These are phyloP conservation scores for Rutstroemia sp. DNA, from an alignment of 2,329 filamentous ascomycete genomes.

Conservation along the genomic window DNA sequence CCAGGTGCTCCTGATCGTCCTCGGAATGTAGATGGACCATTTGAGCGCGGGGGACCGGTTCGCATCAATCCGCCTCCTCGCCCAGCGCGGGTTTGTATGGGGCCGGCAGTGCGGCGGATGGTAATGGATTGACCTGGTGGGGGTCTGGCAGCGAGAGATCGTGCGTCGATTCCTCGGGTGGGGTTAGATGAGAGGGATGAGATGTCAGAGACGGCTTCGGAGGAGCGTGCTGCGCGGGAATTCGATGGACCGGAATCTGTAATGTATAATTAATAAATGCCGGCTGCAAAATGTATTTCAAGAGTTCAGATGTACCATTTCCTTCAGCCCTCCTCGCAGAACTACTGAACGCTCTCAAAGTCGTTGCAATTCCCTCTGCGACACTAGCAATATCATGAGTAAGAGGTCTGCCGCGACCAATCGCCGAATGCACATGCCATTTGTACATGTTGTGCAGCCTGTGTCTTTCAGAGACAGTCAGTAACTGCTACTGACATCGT, in stretches of 20 bases:
- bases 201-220: conserved; percentile 23
- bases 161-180: conserved; percentile 26
- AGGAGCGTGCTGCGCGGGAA: conserved; percentile 15
- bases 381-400: conserved; percentile 23
- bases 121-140: conserved; percentile 15
- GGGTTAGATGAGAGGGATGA: conserved; percentile 21
- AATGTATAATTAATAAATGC: neutral
- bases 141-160: conserved; percentile 26
- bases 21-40: conserved; percentile 14
- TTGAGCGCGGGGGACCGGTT: neutral
- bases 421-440: conserved; percentile 29
- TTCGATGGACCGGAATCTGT: neutral
- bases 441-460: conserved; percentile 27
- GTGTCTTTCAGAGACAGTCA: neutral
- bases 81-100: conserved; percentile 4
- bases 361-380: conserved; percentile 27
- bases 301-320: conserved; percentile 7
- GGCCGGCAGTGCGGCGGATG: conserved; percentile 7
- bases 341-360: conserved; percentile 28
- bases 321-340: conserved; percentile 19
- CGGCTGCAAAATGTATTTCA: neutral
- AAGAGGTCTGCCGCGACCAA: conserved; percentile 26
- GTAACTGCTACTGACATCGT: neutral
- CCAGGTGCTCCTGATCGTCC: conserved; percentile 15
- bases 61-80: neutral